Conservation (phyloP, 2,329 filamentous ascomycete species). For the Talaromyces pinophilus region DNA sequence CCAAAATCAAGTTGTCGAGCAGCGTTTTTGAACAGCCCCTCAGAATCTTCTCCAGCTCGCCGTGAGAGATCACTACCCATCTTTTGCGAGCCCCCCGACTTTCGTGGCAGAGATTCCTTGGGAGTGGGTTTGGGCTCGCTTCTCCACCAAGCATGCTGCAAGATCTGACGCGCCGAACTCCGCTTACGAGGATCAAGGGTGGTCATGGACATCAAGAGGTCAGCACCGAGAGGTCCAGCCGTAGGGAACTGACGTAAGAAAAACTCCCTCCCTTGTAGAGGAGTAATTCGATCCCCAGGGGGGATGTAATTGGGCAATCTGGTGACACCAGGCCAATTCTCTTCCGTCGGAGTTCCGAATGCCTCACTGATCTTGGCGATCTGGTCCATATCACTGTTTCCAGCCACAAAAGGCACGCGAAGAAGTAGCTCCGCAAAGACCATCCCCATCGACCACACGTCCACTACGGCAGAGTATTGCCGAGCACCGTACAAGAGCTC, state of each 20-base stretch:
- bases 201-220: slow-evolving; percentile 83
- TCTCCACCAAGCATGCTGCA: slow-evolving; percentile 85
- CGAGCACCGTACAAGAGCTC: slow-evolving; percentile 89
- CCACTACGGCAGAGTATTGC: slow-evolving; percentile 87
- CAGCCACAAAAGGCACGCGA: slow-evolving; percentile 78
- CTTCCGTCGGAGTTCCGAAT: slow-evolving; percentile 87
- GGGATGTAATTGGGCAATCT: slow-evolving; percentile 79
- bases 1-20: slow-evolving; percentile 82
- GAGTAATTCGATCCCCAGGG: slow-evolving; percentile 60
- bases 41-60: slow-evolving; percentile 70
- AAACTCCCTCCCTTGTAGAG: slow-evolving; percentile 64
- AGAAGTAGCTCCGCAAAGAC: slow-evolving; percentile 91
- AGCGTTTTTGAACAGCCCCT: slow-evolving; percentile 67
- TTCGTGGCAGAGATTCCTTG: slow-evolving; percentile 78
- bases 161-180: slow-evolving; percentile 72
- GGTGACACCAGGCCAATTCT: slow-evolving; percentile 91
- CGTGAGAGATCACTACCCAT: slow-evolving; percentile 81
- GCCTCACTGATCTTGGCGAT: slow-evolving; percentile 79
- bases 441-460: slow-evolving; percentile 90
- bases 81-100: slow-evolving; percentile 70
- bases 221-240: slow-evolving; percentile 78
- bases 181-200: slow-evolving; percentile 83
- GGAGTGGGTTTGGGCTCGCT: slow-evolving; percentile 78
- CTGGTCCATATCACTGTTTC: slow-evolving; percentile 83
- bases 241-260: slow-evolving; percentile 78